Base-by-base conservation (phyloP, 2,329 filamentous ascomycete species). In the Macrophomina pseudophaseolina region DNA sequence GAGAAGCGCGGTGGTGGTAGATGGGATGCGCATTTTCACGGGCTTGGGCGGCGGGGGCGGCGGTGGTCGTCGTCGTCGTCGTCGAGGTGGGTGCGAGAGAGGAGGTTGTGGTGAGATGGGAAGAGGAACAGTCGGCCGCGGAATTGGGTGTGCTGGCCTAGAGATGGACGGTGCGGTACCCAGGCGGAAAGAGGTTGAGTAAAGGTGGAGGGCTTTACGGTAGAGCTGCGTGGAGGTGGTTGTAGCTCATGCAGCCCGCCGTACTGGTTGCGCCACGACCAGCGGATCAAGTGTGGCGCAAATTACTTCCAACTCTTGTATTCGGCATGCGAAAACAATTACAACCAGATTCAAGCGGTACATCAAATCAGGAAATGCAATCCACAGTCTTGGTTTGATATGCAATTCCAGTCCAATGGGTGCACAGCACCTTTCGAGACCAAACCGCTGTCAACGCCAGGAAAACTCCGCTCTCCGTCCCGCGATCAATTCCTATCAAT, bases 171-270 rank as follows among this genome's bases (percentile, higher is more conserved):
- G 30, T n/a, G 30, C 14, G 14, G 54, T 33, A 4, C 23, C 14
- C 38, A 32, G 38, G 23, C 7, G 54, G n/a, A 11, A 30, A 18
- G 5, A 16, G 30, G 6, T 5, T 4, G 64, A 40, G 5, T 42
- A 5, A 49, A 42, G 35, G 3, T 2, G 30, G 42, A 66, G 52
- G 32, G 40, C 33, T 30, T 32, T 52, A 9, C 18, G 44, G n/a
- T 23, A 11, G 44, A 18, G 30, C n/a, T 54, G 42, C 51, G 64
- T 66, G 64, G 64, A 51, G 59, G 64, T 66, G 64, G 40, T 28
- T 30, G 16, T 42, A 16, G 64, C 44, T 44, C 18, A 42, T 58
- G n/a, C 12, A 33, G 64, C 11, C 23, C 46, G 53, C 52, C 64
- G 64, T 59, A 59, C 8, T 40, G 7, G 30, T 23, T 33, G 42